phyloP scores from a whole-genome alignment of 768 basidiomycete species.

The Boletus rubescentipes region DNA sequence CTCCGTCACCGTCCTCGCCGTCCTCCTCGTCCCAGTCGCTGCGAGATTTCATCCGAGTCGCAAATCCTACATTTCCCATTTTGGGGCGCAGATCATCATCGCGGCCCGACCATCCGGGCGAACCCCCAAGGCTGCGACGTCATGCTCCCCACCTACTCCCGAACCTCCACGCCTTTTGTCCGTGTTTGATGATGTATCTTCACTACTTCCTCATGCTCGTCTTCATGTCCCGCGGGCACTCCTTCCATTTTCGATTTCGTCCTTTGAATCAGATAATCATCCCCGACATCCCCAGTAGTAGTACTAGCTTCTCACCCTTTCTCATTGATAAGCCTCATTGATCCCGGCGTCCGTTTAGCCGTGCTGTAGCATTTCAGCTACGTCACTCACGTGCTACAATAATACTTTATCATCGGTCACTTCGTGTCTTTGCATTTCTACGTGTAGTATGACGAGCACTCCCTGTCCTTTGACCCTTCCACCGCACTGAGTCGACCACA shows the following conservation, averaged over 20 bases:
- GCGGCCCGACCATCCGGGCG: slow-evolving; percentile 7
- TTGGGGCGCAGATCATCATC: slow-evolving; percentile 30
- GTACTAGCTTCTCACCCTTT: slow-evolving; percentile 5
- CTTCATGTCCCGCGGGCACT: slow-evolving; percentile 2
- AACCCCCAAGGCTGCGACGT: slow-evolving; percentile 8
- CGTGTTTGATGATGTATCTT: slow-evolving; percentile 22
- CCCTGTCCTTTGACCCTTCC: neutral
- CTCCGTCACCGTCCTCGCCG: neutral
- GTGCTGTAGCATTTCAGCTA: neutral
- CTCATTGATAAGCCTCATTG: neutral
- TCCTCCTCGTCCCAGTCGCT: neutral
- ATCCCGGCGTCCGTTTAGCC: neutral
- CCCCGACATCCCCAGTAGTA: neutral
- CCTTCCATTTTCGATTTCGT: neutral
- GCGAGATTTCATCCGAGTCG: neutral
- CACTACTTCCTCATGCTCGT: slow-evolving; percentile 2
- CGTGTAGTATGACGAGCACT: neutral
- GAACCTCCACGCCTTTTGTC: slow-evolving; percentile 12
- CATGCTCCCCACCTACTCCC: slow-evolving; percentile 14
- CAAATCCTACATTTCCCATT: slow-evolving; percentile 15
- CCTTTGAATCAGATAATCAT: slow-evolving; percentile 9
- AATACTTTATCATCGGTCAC: neutral
- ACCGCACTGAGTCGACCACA: neutral
- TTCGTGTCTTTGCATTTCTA: slow-evolving; percentile 11
- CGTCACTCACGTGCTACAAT: neutral